Evolutionary conservation across 805 yeast species (phyloP), one percentile per base, ranked within the genome.

Genomic region (Huiozyma sinensis): DNA sequence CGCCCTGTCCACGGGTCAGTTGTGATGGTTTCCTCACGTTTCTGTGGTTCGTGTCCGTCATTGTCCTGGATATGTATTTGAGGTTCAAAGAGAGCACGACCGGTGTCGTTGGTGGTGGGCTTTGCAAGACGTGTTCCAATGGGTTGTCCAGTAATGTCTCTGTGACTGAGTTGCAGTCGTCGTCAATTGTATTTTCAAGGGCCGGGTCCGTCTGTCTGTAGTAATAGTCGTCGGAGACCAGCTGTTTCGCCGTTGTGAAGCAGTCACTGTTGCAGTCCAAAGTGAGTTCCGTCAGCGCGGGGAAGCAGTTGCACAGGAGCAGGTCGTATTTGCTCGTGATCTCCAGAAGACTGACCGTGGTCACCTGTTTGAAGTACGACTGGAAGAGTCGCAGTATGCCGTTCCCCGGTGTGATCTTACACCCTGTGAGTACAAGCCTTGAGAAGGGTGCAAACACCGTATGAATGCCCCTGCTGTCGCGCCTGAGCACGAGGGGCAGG

Each of bases 181-280:
- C 36, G 11, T 40, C 33, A 7, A 27, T 17, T 11, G 45, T 32
- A 35, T 28, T 17, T 17, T 17, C 24, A 27, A 42, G 6, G 30
- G 46, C 43, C 13, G 38, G 29, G 28, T 28, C 17, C 10, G 45
- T 48, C 17, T 43, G 39, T 10, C 50, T 44, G 37, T 51, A 54
- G 40, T 58, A 61, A 38, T 60, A 60, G 6, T 44, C 46, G 28
- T 54, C 60, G 33, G 47, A 44, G 6, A 55, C 63, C 7, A 53
- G 41, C 10, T 40, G 33, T 38, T 54, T 53, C 29, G 54, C 44
- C 1, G 46, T 48, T 17, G 24, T 17, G 42, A 69, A 77, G 10
- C 76, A 67, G 28, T 60, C 61, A 32, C 81, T 75, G 47, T 66
- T 65, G 36, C 77, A 55, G 51, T 77, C 83, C 10, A 78, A 56